phyloP scores from a whole-genome alignment of 208 protist genomes.

The Lotmaria passim region DNA sequence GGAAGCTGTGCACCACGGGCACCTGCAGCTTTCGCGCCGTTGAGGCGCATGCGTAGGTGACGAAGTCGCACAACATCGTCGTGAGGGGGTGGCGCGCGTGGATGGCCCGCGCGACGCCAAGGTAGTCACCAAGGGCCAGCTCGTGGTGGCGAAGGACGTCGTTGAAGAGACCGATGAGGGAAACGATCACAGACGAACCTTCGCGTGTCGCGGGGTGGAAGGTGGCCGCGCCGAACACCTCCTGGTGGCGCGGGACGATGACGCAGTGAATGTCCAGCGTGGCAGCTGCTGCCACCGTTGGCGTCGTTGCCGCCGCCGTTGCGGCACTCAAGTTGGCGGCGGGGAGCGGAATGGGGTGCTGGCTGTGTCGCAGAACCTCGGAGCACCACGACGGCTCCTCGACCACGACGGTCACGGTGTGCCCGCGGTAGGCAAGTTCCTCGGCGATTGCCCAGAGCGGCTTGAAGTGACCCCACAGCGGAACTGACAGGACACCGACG shows the following conservation, averaged over 20 bases:
- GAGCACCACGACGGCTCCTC: constrained; percentile 52
- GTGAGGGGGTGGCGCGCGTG: constrained; percentile 42
- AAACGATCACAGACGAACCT: constrained; percentile 10
- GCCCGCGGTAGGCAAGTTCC: constrained; percentile 50
- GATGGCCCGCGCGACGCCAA: constrained; percentile 21
- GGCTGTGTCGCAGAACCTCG: constrained; percentile 18
- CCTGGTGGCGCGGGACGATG: constrained; percentile 24
- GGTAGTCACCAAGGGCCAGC: constrained; percentile 38
- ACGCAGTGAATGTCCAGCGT: constrained; percentile 45
- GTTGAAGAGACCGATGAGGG: constrained; percentile 27
- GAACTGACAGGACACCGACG: constrained; percentile 53
- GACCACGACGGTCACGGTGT: constrained; percentile 55
- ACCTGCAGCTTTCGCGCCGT: constrained; percentile 37
- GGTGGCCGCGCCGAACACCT: constrained; percentile 26
- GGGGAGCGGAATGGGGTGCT: background rate
- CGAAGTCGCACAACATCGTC: constrained; percentile 53
- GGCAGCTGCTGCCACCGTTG: background rate
- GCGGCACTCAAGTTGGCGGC: background rate
- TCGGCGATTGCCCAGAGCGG: constrained; percentile 48
- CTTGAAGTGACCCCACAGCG: constrained; percentile 54
- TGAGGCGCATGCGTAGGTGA: constrained; percentile 42
- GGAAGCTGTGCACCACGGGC: constrained; percentile 45
- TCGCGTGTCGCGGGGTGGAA: constrained; percentile 28
- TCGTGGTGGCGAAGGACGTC: constrained; percentile 45
- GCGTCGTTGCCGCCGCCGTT: background rate